phyloP scores from a whole-genome alignment of 208 protist species.

The Trypanosoma avium region DNA sequence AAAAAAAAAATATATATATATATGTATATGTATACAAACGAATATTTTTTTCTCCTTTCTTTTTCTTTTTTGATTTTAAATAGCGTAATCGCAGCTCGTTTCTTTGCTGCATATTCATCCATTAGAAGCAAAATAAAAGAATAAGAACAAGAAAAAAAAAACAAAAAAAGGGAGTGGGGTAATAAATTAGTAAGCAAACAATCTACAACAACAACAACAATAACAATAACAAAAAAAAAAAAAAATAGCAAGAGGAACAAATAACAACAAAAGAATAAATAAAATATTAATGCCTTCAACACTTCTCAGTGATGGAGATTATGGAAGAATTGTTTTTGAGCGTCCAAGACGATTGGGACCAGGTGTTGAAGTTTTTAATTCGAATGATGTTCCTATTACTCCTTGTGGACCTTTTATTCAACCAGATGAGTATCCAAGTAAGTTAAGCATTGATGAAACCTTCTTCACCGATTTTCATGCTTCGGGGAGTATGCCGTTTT shows the following conservation, averaged over 20 bases:
- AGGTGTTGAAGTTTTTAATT: conserved; percentile 25
- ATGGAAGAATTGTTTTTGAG: conserved; percentile 16
- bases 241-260: background rate
- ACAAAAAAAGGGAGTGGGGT: too few species aligned
- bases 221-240: background rate
- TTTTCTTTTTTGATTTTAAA: too few species aligned
- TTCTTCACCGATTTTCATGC: background rate
- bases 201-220: too few species aligned
- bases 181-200: too few species aligned
- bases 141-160: background rate
- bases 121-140: conserved; percentile 7
- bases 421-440: conserved; percentile 23
- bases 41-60: too few species aligned
- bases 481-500: background rate
- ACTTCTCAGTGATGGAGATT: background rate
- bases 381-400: conserved; percentile 17
- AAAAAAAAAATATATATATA: too few species aligned
- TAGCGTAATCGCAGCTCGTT: too few species aligned
- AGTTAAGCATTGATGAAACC: conserved; percentile 16
- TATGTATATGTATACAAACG: too few species aligned
- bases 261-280: background rate
- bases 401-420: conserved; percentile 9
- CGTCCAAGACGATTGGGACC: conserved; percentile 15
- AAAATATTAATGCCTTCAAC: conserved; percentile 2
- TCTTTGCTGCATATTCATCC: too few species aligned